Conservation (phyloP, 1,139 yeast genomes). For the Kluyveromyces sp. region DNA sequence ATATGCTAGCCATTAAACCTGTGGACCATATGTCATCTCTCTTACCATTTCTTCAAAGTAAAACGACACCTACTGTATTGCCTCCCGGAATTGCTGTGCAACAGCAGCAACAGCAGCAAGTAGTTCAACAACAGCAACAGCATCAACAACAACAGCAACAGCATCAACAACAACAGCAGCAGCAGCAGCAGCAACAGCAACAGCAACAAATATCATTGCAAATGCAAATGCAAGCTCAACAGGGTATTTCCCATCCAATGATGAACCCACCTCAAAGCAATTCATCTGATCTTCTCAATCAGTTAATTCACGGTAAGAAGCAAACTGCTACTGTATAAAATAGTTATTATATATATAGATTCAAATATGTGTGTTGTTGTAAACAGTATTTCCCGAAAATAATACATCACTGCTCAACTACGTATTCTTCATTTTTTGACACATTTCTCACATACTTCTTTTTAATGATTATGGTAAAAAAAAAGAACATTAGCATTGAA, state of each 20-base stretch:
- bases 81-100: constrained; percentile 20
- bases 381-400: neutral
- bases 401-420: no score
- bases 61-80: constrained; percentile 10
- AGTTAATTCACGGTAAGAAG: constrained; percentile 62
- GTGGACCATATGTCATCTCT: constrained; percentile 28
- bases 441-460: no score
- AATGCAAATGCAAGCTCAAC: constrained; percentile 12
- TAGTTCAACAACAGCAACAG: constrained; percentile 18
- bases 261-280: constrained; percentile 21
- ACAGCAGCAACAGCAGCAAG: constrained; percentile 22
- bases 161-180: constrained; percentile 14
- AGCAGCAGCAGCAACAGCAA: constrained; percentile 18
- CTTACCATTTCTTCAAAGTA: constrained; percentile 25
- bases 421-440: no score
- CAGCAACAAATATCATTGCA: constrained; percentile 13
- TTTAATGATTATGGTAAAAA: no score
- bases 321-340: constrained; percentile 25
- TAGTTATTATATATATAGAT: neutral
- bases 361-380: no score
- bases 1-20: constrained; percentile 28
- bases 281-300: constrained; percentile 62
- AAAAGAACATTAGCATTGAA: no score
- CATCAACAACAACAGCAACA: constrained; percentile 18
- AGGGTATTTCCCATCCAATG: constrained; percentile 12